Conservation (phyloP, 2,329 filamentous ascomycete species). For the Tolypocladium cylindrosporum region DNA sequence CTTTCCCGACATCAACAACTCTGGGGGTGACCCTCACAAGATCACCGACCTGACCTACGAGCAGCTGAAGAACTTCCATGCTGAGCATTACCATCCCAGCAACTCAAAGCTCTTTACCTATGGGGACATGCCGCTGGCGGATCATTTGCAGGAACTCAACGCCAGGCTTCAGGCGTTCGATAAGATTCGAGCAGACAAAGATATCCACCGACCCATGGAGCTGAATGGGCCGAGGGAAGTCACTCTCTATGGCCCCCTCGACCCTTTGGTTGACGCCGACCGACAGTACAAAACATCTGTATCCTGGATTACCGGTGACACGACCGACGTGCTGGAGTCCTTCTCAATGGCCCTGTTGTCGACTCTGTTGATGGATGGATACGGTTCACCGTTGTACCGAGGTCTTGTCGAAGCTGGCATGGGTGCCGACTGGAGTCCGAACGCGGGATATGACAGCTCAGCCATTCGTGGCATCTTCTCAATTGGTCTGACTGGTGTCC, state of each 20-base stretch:
- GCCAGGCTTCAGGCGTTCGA: conserved; percentile 65
- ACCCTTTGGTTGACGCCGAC: conserved; percentile 75
- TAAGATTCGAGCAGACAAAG: conserved; percentile 56
- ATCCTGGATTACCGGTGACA: conserved; percentile 84
- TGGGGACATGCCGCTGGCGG: conserved; percentile 76
- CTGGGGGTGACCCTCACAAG: conserved; percentile 88
- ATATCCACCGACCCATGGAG: conserved; percentile 67
- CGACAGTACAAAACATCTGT: conserved; percentile 90
- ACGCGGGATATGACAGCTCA: conserved; percentile 80
- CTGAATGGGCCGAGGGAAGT: conserved; percentile 61
- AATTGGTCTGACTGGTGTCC: conserved; percentile 82
- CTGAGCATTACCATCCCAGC: conserved; percentile 91
- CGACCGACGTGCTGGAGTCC: conserved; percentile 72
- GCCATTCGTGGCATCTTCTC: conserved; percentile 76
- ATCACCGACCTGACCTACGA: conserved; percentile 93
- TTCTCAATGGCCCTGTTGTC: conserved; percentile 79
- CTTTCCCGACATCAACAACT: conserved; percentile 91
- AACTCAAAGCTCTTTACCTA: conserved; percentile 96
- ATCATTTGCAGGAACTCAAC: conserved; percentile 73
- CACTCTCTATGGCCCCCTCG: conserved; percentile 68
- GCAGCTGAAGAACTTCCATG: conserved; percentile 80
- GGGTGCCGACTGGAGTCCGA: conserved; percentile 88
- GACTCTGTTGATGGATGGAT: conserved; percentile 81
- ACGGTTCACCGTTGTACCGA: conserved; percentile 86
- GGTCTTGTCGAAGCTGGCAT: conserved; percentile 82